Evolutionary conservation across 768 basidiomycete species (phyloP).

Genomic region (Kondoa subrosea): DNA sequence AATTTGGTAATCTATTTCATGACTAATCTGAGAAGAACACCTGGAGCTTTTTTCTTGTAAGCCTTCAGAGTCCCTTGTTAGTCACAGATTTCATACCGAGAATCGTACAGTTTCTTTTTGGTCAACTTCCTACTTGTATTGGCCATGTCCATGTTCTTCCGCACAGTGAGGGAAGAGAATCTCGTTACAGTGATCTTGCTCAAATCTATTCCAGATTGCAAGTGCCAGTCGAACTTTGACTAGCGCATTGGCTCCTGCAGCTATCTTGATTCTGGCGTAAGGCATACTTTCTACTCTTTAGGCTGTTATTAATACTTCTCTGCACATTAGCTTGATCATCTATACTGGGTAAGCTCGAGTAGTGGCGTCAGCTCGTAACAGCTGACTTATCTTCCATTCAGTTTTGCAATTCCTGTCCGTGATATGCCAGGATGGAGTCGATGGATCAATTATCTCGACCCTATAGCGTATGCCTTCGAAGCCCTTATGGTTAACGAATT

Average conservation of each 20-base stretch:
- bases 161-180: too few species aligned
- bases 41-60: conserved; percentile 35
- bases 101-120: conserved; percentile 29
- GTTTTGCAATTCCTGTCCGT: conserved; percentile 30
- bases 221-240: too few species aligned
- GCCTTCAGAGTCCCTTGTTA: background rate
- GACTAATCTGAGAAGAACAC: conserved; percentile 34
- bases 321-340: too few species aligned
- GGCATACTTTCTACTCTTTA: too few species aligned
- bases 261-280: conserved; percentile 34
- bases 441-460: conserved; percentile 46
- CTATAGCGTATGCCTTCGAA: conserved; percentile 59
- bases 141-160: conserved; percentile 35
- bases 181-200: too few species aligned
- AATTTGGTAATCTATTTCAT: conserved; percentile 38
- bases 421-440: conserved; percentile 30
- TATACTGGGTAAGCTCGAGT: too few species aligned
- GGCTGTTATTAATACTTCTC: too few species aligned
- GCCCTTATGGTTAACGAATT: conserved; percentile 76
- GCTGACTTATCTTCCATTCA: too few species aligned
- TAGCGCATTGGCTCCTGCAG: conserved; percentile 31
- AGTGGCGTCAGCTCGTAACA: too few species aligned
- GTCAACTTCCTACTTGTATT: conserved; percentile 33
- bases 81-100: background rate
- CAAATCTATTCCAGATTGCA: too few species aligned